A percentile compares a stretch with the other conserved stretches of the same genome.
These are phyloP conservation scores for Sechiopsis laciniata DNA, from an alignment of 306 rosid species.

Conservation along the genomic window DNA sequence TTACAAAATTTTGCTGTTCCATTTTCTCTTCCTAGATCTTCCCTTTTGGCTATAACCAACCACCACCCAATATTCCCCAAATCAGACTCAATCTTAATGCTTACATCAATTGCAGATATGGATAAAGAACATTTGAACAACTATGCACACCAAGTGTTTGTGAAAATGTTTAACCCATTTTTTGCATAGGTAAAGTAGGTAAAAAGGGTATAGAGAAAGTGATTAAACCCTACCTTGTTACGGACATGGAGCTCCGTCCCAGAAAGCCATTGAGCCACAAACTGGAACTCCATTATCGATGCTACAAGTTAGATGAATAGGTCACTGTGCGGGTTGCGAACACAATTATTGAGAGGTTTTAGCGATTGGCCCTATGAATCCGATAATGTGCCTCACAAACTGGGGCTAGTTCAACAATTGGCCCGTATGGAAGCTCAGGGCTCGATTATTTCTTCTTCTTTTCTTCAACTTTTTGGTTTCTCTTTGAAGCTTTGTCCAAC, in stretches of 20 bases:
- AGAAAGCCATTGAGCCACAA: constrained; percentile 89
- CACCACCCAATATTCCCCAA: constrained; percentile 22
- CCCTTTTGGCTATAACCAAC: constrained; percentile 18
- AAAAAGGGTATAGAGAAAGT: constrained; percentile 19
- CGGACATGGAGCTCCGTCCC: constrained; percentile 84
- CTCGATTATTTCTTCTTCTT: background rate
- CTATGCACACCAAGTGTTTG: constrained; percentile 28
- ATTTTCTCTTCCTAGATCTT: constrained; percentile 53
- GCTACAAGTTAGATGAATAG: constrained; percentile 31
- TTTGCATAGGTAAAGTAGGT: constrained; percentile 29
- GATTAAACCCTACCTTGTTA: constrained; percentile 34
- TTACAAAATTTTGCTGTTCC: constrained; percentile 21
- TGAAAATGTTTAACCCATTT: constrained; percentile 19
- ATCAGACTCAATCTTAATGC: constrained; percentile 35
- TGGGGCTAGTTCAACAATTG: background rate
- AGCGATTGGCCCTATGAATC: constrained; percentile 6
- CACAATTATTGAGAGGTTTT: constrained; percentile 17
- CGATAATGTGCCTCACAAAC: constrained; percentile 15
- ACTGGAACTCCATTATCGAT: constrained; percentile 30
- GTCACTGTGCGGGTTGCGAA: constrained; percentile 41
- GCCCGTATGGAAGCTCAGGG: background rate
- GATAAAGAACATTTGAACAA: constrained; percentile 27
- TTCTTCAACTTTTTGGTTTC: background rate
- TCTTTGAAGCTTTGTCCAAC: too few relatives aligned
- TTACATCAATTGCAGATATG: constrained; percentile 38